Percentiles rank a stretch among this genome's conserved stretches.
Conservation (phyloP, 345 rosid species). For the Angophora floribunda region DNA sequence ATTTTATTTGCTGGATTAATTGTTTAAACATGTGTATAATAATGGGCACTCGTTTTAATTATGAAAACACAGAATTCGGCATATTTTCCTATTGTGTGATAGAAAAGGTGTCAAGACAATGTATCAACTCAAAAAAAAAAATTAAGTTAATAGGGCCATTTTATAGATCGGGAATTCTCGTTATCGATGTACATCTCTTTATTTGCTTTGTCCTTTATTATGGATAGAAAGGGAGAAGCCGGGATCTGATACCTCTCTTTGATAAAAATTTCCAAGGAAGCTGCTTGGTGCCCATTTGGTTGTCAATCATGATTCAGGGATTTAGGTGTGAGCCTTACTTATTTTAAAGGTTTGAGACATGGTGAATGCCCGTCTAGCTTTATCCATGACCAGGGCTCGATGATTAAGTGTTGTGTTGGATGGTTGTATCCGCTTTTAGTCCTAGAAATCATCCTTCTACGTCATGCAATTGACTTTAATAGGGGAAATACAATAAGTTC, state of each 20-base stretch:
- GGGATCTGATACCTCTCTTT: background rate
- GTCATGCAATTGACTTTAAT: background rate
- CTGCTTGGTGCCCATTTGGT: background rate
- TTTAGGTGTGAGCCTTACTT: rapidly evolving
- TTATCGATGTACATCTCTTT: background rate
- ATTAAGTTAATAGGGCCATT: rapidly evolving
- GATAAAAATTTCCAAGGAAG: background rate
- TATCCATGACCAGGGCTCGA: background rate
- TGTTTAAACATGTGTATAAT: too few species aligned
- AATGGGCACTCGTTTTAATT: background rate
- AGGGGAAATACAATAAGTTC: background rate
- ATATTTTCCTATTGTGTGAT: rapidly evolving
- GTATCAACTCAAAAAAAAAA: background rate
- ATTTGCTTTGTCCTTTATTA: background rate
- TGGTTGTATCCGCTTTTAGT: background rate
- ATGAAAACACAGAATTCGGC: background rate
- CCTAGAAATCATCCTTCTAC: background rate
- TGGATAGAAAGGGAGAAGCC: background rate
- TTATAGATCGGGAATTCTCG: background rate
- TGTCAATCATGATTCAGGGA: background rate
- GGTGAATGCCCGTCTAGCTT: rapidly evolving
- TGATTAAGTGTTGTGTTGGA: background rate
- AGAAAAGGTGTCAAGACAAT: background rate
- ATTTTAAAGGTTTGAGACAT: background rate
- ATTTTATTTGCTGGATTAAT: background rate